A percentile compares a stretch with the other conserved stretches of the same genome.
These are phyloP conservation scores for Cercospora sp. DNA, from an alignment of 2,329 filamentous ascomycete species.

Conservation along the genomic window DNA sequence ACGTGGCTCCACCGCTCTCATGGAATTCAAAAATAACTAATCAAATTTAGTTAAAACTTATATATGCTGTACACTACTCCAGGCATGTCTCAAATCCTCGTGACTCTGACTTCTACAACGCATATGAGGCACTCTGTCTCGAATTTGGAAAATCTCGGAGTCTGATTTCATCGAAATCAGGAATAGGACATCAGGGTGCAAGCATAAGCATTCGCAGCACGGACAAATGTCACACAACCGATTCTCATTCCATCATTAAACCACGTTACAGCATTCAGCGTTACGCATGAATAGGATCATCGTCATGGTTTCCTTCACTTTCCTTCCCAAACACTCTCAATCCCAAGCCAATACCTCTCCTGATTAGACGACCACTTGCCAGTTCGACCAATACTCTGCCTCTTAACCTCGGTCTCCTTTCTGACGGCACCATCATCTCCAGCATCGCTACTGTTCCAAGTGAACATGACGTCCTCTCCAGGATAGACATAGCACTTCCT, in stretches of 20 bases:
- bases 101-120: too few relatives aligned
- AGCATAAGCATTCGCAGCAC: not conserved
- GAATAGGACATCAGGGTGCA: not conserved
- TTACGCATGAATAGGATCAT: too few relatives aligned
- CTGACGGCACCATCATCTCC: conserved; percentile 26
- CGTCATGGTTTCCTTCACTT: too few relatives aligned
- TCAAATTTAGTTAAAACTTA: too few relatives aligned
- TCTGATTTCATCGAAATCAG: too few relatives aligned
- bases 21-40: too few relatives aligned
- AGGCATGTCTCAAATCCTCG: too few relatives aligned
- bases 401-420: conserved; percentile 26
- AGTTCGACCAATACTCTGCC: conserved; percentile 24
- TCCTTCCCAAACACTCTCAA: conserved; percentile 36
- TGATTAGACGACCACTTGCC: conserved; percentile 31
- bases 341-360: conserved; percentile 34
- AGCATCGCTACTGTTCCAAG: conserved; percentile 21
- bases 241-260: not conserved
- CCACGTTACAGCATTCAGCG: not conserved
- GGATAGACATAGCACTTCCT: conserved; percentile 34
- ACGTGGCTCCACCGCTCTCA: too few relatives aligned
- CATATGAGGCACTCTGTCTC: too few relatives aligned
- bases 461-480: conserved; percentile 33
- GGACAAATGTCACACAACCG: not conserved
- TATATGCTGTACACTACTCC: too few relatives aligned
- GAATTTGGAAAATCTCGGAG: too few relatives aligned